Evolutionary conservation across 352 stramenopile species (phyloP).

Genomic region (Globisporangium lucens): DNA sequence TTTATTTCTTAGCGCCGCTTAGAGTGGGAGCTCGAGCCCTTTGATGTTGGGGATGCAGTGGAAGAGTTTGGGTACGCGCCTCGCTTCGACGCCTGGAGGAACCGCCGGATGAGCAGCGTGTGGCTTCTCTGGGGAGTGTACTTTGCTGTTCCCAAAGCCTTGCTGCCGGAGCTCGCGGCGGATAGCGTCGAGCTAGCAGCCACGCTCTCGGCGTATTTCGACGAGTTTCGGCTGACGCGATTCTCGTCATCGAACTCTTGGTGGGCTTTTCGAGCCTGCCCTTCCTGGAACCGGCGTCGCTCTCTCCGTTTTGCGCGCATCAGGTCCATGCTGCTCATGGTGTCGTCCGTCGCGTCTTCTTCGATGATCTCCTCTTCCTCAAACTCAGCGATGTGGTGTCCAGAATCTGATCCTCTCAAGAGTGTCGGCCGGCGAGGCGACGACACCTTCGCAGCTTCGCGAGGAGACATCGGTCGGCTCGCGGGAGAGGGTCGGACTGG

Average conservation of each 20-base stretch:
- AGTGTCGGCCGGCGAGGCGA: constrained; percentile 3
- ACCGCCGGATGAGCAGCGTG: constrained; percentile 51
- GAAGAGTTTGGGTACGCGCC: background rate
- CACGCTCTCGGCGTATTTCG: constrained; percentile 33
- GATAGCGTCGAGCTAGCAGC: constrained; percentile 21
- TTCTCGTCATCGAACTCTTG: constrained; percentile 16
- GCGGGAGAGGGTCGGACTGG: constrained; percentile 1
- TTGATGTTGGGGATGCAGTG: background rate
- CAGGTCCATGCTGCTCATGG: constrained; percentile 10
- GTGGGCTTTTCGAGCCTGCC: background rate
- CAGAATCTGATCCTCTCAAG: background rate
- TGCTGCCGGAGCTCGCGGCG: constrained; percentile 15
- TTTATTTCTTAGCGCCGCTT: constrained; percentile 10
- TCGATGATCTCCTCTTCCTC: constrained; percentile 43
- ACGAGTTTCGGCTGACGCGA: constrained; percentile 15
- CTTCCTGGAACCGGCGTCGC: constrained; percentile 7
- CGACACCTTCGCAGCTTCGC: constrained; percentile 1
- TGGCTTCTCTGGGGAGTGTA: constrained; percentile 57
- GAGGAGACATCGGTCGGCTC: constrained; percentile 9
- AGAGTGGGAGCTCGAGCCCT: background rate
- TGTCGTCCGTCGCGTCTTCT: constrained; percentile 10
- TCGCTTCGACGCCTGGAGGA: constrained; percentile 39
- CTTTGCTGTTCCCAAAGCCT: constrained; percentile 42
- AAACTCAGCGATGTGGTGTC: constrained; percentile 28
- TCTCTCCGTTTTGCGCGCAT: constrained; percentile 11